These are phyloP conservation scores for Cryptococcus hybrid DNA, from an alignment of 1,284 basidiomycete species.

Conservation along the genomic window DNA sequence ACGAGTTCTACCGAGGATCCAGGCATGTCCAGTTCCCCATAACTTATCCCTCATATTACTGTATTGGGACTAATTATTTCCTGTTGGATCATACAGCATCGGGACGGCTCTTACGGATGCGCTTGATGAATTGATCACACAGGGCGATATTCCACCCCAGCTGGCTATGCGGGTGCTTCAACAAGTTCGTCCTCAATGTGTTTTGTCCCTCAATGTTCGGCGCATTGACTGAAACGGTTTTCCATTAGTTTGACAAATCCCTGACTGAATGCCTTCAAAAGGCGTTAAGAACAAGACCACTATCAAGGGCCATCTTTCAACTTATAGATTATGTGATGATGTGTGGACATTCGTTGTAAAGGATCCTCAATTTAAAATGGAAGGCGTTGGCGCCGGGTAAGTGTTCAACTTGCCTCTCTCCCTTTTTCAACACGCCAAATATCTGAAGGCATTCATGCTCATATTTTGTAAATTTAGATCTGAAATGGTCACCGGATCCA, in stretches of 20 bases:
- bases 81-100: slow-evolving; percentile 59
- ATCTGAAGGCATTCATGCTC: background rate
- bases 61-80: background rate
- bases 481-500: slow-evolving; percentile 60
- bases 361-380: slow-evolving; percentile 90
- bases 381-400: slow-evolving; percentile 60
- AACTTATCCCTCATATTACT: background rate
- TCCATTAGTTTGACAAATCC: slow-evolving; percentile 85
- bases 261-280: slow-evolving; percentile 83
- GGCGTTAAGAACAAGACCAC: slow-evolving; percentile 89
- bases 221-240: slow-evolving; percentile 1
- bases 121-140: slow-evolving; percentile 96
- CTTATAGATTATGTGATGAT: slow-evolving; percentile 92
- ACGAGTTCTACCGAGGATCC: slow-evolving; percentile 75
- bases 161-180: slow-evolving; percentile 95
- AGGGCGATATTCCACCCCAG: slow-evolving; percentile 95
- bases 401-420: slow-evolving; percentile 9
- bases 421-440: background rate
- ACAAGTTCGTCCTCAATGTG: slow-evolving; percentile 62
- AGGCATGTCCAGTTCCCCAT: slow-evolving; percentile 20
- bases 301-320: slow-evolving; percentile 85
- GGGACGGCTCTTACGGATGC: slow-evolving; percentile 98
- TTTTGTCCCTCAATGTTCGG: background rate
- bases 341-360: slow-evolving; percentile 97
- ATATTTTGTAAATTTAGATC: slow-evolving; percentile 9